These are phyloP conservation scores for Dissophora globulifera DNA, from an alignment of 192 early-diverging fungal species.

Conservation along the genomic window DNA sequence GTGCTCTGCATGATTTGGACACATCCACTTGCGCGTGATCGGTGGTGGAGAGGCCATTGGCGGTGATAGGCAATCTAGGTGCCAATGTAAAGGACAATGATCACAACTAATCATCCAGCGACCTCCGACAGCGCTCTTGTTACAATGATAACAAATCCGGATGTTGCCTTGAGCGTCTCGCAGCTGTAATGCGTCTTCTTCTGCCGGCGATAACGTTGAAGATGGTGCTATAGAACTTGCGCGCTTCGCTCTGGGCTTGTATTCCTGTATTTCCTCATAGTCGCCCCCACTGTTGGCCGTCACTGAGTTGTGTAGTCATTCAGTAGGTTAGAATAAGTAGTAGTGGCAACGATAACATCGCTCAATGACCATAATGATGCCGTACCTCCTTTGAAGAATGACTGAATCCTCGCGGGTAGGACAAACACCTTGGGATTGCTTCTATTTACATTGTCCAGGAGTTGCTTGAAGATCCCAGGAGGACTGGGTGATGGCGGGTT, in stretches of 20 bases:
- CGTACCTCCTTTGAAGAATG: conserved; percentile 47
- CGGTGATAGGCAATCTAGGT: conserved; percentile 64
- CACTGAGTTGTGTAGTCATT: conserved; percentile 25
- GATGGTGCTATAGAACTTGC: conserved; percentile 2
- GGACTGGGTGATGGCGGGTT: conserved; percentile 28
- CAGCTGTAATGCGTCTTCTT: conserved; percentile 45
- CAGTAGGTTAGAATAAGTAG: not conserved
- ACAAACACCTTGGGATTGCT: conserved; percentile 53
- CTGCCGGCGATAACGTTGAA: not conserved
- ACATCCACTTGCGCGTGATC: conserved; percentile 62
- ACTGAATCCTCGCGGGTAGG: conserved; percentile 22
- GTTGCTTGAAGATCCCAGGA: conserved; percentile 47
- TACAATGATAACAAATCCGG: conserved; percentile 56
- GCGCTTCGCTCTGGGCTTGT: conserved; percentile 39
- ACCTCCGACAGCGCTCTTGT: conserved; percentile 44
- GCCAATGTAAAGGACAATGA: conserved; percentile 63
- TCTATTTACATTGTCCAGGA: conserved; percentile 53
- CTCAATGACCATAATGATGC: no score
- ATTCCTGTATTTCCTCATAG: conserved; percentile 50
- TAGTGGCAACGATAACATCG: no score
- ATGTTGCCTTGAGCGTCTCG: conserved; percentile 50
- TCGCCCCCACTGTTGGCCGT: conserved; percentile 53
- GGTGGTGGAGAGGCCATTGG: conserved; percentile 60
- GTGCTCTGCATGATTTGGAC: conserved; percentile 62
- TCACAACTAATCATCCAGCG: conserved; percentile 62